These are phyloP conservation scores for Rhizopogon roseolus DNA, from an alignment of 768 basidiomycete species.

Conservation along the genomic window DNA sequence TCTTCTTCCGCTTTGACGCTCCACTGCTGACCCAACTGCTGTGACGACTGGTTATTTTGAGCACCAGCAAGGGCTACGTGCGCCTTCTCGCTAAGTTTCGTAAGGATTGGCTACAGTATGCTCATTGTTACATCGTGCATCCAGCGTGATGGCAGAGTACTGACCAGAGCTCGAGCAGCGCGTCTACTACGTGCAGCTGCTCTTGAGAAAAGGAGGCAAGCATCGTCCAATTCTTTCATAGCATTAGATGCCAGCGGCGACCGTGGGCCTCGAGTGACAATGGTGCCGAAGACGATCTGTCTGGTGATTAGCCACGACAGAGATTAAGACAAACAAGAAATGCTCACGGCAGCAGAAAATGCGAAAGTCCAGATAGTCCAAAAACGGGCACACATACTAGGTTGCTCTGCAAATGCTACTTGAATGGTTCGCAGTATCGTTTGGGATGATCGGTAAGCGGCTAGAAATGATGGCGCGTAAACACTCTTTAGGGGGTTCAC, in stretches of 20 bases:
- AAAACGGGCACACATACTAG: slow-evolving; percentile 46
- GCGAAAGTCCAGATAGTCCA: slow-evolving; percentile 63
- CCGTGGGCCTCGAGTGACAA: slow-evolving; percentile 69
- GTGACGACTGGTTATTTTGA: slow-evolving; percentile 27
- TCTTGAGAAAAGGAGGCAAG: slow-evolving; percentile 60
- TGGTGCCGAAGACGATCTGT: slow-evolving; percentile 74
- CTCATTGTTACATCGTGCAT: neutral
- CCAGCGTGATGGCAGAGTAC: slow-evolving; percentile 14
- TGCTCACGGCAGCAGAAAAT: slow-evolving; percentile 47
- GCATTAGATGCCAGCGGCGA: slow-evolving; percentile 65
- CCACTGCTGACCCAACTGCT: slow-evolving; percentile 39
- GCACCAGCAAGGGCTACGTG: slow-evolving; percentile 46
- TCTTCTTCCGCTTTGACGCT: slow-evolving; percentile 46
- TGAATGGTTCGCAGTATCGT: slow-evolving; percentile 49
- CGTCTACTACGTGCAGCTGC: slow-evolving; percentile 55
- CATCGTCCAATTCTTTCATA: slow-evolving; percentile 65
- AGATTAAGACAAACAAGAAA: neutral
- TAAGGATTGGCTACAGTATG: slow-evolving; percentile 48
- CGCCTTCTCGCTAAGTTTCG: slow-evolving; percentile 61
- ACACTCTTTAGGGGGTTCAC: slow-evolving; percentile 60
- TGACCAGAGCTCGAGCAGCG: slow-evolving; percentile 61
- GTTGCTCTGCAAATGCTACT: slow-evolving; percentile 43
- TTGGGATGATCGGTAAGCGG: slow-evolving; percentile 53
- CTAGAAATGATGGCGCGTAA: slow-evolving; percentile 62
- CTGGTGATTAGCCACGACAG: slow-evolving; percentile 1